These are phyloP conservation scores for Podospora conica DNA, from an alignment of 495 filamentous ascomycete species.

Conservation along the genomic window DNA sequence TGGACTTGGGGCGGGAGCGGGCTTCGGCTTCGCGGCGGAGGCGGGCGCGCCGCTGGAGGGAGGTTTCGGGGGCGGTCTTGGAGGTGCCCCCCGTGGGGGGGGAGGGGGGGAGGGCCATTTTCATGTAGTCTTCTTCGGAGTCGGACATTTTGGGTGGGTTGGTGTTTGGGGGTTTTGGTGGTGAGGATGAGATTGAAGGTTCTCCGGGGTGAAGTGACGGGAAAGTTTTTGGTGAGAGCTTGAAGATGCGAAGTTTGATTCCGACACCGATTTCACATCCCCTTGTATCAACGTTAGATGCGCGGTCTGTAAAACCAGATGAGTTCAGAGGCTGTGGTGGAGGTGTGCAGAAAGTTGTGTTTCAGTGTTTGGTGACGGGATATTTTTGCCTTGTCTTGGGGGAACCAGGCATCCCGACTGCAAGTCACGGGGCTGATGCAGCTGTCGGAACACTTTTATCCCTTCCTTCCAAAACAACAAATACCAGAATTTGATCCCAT, in stretches of 20 bases:
- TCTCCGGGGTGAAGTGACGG: not conserved
- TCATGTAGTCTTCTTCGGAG: slow-evolving; percentile 58
- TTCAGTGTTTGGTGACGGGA: not conserved
- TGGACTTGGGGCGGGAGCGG: slow-evolving; percentile 62
- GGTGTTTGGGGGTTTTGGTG: not conserved
- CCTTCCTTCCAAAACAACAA: not conserved
- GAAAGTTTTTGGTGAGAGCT: not conserved
- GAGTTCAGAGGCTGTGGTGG: not conserved
- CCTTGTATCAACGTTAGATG: not conserved
- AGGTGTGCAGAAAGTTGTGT: no score
- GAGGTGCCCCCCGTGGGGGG: not conserved
- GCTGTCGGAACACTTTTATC: no score
- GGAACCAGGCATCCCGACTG: not conserved
- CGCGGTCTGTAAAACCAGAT: not conserved
- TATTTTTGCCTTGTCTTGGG: no score
- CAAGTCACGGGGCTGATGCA: not conserved
- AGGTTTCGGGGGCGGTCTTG: slow-evolving; percentile 38
- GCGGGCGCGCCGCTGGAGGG: slow-evolving; percentile 50
- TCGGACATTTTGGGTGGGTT: slow-evolving; percentile 2
- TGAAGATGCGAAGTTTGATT: not conserved
- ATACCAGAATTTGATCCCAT: not conserved
- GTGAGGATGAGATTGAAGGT: not conserved
- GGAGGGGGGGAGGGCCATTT: slow-evolving; percentile 48
- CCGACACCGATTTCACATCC: not conserved
- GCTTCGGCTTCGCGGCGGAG: slow-evolving; percentile 54